These are phyloP conservation scores for Fusarium nygamai DNA, from an alignment of 2,329 filamentous ascomycete genomes.

Conservation along the genomic window DNA sequence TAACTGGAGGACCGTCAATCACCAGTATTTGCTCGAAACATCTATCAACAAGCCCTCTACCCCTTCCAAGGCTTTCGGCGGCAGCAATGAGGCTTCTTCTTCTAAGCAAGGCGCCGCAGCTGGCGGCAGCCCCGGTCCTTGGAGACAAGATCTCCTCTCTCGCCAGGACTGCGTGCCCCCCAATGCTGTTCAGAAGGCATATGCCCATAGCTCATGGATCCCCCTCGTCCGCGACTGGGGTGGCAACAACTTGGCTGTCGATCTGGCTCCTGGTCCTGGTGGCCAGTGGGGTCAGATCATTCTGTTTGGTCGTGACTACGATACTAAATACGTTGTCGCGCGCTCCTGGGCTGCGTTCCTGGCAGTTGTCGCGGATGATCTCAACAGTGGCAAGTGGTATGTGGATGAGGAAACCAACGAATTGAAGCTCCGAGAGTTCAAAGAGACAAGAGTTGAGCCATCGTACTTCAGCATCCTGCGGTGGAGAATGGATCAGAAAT, in stretches of 20 bases:
- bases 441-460: constrained; percentile 87
- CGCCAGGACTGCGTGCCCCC: constrained; percentile 90
- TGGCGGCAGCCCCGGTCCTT: constrained; percentile 69
- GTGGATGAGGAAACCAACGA: constrained; percentile 94
- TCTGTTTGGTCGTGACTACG: constrained; percentile 95
- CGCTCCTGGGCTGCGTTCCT: constrained; percentile 91
- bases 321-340: constrained; percentile 96
- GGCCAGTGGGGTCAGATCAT: constrained; percentile 98
- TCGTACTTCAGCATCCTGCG: constrained; percentile 93
- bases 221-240: constrained; percentile 97
- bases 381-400: constrained; percentile 88
- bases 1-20: constrained; percentile 93
- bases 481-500: constrained; percentile 96
- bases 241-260: constrained; percentile 95
- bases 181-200: constrained; percentile 88
- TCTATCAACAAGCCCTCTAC: constrained; percentile 67
- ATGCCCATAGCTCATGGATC: constrained; percentile 95
- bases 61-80: constrained; percentile 77
- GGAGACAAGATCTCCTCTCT: constrained; percentile 85
- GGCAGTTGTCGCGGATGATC: constrained; percentile 87
- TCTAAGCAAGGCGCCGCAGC: constrained; percentile 65
- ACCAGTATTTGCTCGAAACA: constrained; percentile 79
- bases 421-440: constrained; percentile 93
- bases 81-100: constrained; percentile 73
- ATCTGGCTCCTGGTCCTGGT: constrained; percentile 87